Evolutionary conservation across 2,329 filamentous ascomycete species (phyloP).

Genomic region (Exutisphaerella laricina): DNA sequence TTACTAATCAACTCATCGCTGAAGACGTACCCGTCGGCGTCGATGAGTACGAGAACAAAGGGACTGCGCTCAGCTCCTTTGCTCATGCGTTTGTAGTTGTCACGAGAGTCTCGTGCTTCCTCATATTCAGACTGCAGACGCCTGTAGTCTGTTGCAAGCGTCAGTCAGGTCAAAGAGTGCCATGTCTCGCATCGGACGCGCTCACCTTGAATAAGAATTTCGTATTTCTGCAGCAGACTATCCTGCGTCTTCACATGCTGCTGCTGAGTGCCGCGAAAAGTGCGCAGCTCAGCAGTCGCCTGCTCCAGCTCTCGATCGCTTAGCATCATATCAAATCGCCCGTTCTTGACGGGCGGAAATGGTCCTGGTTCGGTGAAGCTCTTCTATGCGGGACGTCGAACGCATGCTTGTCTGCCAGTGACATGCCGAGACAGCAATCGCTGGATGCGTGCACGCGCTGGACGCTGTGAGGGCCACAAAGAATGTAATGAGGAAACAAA

Average conservation of each 20-base stretch:
- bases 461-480: no score
- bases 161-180: constrained; percentile 38
- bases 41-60: constrained; percentile 57
- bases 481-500: no score
- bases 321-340: no score
- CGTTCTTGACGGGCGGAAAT: no score
- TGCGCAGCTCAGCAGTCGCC: background rate
- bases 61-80: constrained; percentile 47
- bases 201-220: background rate
- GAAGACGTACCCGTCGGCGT: constrained; percentile 55
- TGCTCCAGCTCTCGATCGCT: constrained; percentile 3
- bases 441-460: no score
- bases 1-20: constrained; percentile 29
- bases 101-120: constrained; percentile 49
- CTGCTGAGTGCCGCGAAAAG: background rate
- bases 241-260: background rate
- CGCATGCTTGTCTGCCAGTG: no score
- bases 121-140: constrained; percentile 54
- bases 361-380: no score
- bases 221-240: background rate
- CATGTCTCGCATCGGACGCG: background rate
- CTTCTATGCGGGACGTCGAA: no score
- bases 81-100: constrained; percentile 52
- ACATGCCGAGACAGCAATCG: no score
- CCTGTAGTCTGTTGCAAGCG: constrained; percentile 40